Evolutionary conservation across 2,329 filamentous ascomycete genomes (phyloP).

Genomic region (Colletotrichum sp.): DNA sequence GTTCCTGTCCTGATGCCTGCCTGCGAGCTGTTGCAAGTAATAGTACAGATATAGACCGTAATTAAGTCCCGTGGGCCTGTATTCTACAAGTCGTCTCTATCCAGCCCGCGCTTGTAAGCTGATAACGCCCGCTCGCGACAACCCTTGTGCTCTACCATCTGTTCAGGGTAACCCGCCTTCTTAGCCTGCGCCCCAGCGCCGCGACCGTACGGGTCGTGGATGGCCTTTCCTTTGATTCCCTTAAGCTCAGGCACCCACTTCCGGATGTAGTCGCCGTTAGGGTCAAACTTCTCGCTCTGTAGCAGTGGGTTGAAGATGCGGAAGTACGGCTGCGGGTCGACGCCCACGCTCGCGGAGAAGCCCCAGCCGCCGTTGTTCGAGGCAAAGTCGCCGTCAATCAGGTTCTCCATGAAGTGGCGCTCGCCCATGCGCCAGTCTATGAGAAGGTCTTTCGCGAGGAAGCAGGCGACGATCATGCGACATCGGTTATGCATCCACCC

Average conservation of each 20-base stretch:
- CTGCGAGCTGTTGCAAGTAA: background rate
- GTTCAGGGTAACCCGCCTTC: conserved; percentile 74
- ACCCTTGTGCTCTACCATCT: conserved; percentile 76
- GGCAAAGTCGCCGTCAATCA: conserved; percentile 81
- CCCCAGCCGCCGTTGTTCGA: conserved; percentile 74
- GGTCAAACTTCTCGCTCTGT: conserved; percentile 88
- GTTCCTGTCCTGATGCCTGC: background rate
- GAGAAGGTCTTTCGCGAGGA: conserved; percentile 79
- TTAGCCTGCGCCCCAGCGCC: conserved; percentile 63
- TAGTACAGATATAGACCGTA: background rate
- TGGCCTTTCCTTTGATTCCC: conserved; percentile 66
- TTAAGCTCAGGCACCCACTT: conserved; percentile 81
- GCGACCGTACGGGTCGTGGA: conserved; percentile 81
- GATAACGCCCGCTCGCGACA: conserved; percentile 70
- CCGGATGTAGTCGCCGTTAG: conserved; percentile 78
- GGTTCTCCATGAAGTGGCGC: conserved; percentile 79
- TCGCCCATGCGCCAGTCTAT: conserved; percentile 87
- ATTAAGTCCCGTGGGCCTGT: too few relatives aligned
- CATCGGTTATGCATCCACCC: conserved; percentile 87
- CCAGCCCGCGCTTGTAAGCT: conserved; percentile 71
- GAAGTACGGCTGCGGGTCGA: conserved; percentile 90
- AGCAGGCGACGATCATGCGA: conserved; percentile 84
- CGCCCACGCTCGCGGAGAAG: conserved; percentile 67
- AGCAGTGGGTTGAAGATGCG: conserved; percentile 86
- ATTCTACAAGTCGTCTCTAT: conserved; percentile 30